These are phyloP conservation scores for Globisporangium nunn DNA, from an alignment of 352 stramenopile genomes.

Conservation along the genomic window DNA sequence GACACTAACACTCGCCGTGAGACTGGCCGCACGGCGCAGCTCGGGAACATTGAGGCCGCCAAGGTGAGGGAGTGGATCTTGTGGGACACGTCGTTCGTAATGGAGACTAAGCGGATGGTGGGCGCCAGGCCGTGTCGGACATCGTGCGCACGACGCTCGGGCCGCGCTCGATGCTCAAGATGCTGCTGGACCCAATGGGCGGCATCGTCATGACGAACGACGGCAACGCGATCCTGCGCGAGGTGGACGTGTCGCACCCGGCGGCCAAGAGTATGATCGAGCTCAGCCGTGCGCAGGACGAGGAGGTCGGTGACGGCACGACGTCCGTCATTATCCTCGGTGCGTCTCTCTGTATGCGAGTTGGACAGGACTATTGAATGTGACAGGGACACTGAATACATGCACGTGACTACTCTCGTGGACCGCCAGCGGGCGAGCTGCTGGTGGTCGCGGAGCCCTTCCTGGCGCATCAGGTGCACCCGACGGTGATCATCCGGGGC, in stretches of 20 bases:
- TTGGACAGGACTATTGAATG: no score
- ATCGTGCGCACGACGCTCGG: constrained; percentile 99
- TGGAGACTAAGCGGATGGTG: neutral
- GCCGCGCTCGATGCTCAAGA: constrained; percentile 98
- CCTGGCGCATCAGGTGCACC: constrained; percentile 95
- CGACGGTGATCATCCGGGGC: constrained; percentile 96
- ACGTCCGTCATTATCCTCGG: constrained; percentile 99
- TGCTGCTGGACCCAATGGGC: constrained; percentile 99
- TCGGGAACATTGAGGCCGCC: constrained; percentile 97
- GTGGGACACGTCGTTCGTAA: neutral
- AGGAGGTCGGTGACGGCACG: constrained; percentile 99
- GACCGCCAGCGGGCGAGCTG: constrained; percentile 90
- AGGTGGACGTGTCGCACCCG: constrained; percentile 97
- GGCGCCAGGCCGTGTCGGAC: constrained; percentile 87
- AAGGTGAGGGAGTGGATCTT: constrained; percentile 38
- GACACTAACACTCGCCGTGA: constrained; percentile 98
- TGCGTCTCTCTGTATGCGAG: constrained; percentile 12
- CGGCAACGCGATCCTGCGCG: constrained; percentile 98
- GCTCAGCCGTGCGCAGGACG: constrained; percentile 96
- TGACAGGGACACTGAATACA: no score
- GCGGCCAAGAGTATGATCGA: constrained; percentile 99
- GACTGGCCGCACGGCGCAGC: constrained; percentile 95
- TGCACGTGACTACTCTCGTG: no score
- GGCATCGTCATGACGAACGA: constrained; percentile 99
- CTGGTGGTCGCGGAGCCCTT: constrained; percentile 97